Evolutionary conservation across 192 early-diverging fungal genomes (phyloP), one percentile per base, ranked within the genome.

Genomic region (Rhizophlyctis rosea): DNA sequence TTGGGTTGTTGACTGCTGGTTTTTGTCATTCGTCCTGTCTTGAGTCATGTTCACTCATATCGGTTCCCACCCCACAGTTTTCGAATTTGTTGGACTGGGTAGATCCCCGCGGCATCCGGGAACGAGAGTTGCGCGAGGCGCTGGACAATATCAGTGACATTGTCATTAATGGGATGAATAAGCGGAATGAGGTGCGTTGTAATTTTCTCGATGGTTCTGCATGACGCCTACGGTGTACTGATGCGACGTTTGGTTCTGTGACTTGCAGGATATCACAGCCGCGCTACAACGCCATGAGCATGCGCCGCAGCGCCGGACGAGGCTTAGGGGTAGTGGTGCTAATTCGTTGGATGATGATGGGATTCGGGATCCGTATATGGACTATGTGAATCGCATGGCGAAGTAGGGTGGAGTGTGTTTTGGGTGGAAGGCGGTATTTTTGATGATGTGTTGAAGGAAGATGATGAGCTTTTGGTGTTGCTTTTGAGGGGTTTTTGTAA

Each of bases 41-140:
- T n/a, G n/a, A n/a, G n/a, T n/a, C n/a, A n/a, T n/a, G n/a, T n/a
- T n/a, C n/a, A n/a, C 3, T 61, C 47, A 39, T 47, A 34, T 47
- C 27, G n/a, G 18, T 29, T 23, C 27, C 59, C 58, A 29, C 28
- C 30, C 18, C 30, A 65, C n/a, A n/a, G n/a, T n/a, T n/a, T n/a
- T n/a, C n/a, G n/a, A n/a, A n/a, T n/a, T n/a, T n/a, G n/a, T n/a
- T n/a, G n/a, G 57, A 67, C 25, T 92, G 91, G 90, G 75, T 95
- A 28, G 90, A 95, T 61, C 62, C 77, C 13, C 81, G 88, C 13
- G 95, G 95, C 32, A 64, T 76, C 5, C 81, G 93, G 13, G 94
- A 97, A 59, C 67, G 75, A 50, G 71, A 69, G 14, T 67, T 96
- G 36, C 64, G 77, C 5, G 70, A 74, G 0, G 83, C 87, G 66